These are phyloP conservation scores for Meyerozyma guilliermondii DNA, from an alignment of 1,139 yeast genomes.

Conservation along the genomic window DNA sequence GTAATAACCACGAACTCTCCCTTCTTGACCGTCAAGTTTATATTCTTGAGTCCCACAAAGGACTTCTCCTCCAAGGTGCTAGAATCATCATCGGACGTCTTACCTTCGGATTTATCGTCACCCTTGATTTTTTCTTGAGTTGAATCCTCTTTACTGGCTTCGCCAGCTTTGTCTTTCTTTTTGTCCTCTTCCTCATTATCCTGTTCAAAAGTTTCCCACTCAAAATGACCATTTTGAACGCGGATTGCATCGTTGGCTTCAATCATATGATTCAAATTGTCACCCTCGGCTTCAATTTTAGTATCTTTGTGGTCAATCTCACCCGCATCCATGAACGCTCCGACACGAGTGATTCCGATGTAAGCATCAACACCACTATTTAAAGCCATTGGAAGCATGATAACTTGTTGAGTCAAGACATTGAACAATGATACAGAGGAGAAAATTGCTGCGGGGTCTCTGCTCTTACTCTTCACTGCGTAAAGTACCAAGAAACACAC, in stretches of 20 bases:
- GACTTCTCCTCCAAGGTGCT: slow-evolving; percentile 11
- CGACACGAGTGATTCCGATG: slow-evolving; percentile 9
- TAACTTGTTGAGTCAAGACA: slow-evolving; percentile 8
- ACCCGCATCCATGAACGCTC: slow-evolving; percentile 24
- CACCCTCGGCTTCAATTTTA: slow-evolving; percentile 11
- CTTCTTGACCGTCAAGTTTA: slow-evolving; percentile 31
- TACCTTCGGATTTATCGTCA: slow-evolving; percentile 1
- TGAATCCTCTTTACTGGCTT: slow-evolving; percentile 5
- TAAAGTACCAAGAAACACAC: slow-evolving; percentile 11
- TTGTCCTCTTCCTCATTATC: background rate
- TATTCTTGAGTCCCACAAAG: slow-evolving; percentile 15
- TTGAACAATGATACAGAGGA: slow-evolving; percentile 13
- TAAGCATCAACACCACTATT: slow-evolving; percentile 10
- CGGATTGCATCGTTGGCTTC: slow-evolving; percentile 11
- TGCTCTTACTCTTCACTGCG: slow-evolving; percentile 6
- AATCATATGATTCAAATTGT: slow-evolving; percentile 10
- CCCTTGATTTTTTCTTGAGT: slow-evolving; percentile 5
- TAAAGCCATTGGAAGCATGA: slow-evolving; percentile 12
- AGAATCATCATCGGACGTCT: background rate
- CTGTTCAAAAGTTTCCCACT: slow-evolving; percentile 19
- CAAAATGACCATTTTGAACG: slow-evolving; percentile 12
- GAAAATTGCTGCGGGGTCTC: slow-evolving; percentile 13
- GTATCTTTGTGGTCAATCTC: slow-evolving; percentile 19
- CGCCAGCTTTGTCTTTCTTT: background rate
- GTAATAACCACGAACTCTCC: slow-evolving; percentile 44